A percentile compares a stretch with the other conserved stretches of the same genome.
Conservation (phyloP, 768 basidiomycete species). For the Tulasnella sp. region DNA sequence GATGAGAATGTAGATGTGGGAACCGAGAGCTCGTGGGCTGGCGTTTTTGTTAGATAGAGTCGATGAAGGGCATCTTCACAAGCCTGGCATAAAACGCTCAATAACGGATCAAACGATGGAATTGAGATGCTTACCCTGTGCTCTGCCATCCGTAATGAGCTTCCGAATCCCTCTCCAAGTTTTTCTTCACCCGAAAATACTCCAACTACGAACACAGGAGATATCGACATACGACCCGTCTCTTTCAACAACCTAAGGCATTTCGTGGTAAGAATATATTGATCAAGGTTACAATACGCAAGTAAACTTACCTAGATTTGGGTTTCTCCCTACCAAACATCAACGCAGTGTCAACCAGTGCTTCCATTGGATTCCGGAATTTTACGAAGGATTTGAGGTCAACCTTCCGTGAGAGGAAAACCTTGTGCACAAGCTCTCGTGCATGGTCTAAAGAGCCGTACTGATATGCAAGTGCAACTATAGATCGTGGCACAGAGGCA, state of each 20-base stretch:
- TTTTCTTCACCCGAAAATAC: constrained; percentile 73
- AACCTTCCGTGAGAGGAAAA: constrained; percentile 76
- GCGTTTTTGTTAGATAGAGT: constrained; percentile 68
- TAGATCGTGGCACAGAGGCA: constrained; percentile 70
- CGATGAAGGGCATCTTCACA: constrained; percentile 76
- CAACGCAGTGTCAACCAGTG: constrained; percentile 56
- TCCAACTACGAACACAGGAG: constrained; percentile 92
- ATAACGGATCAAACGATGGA: neutral
- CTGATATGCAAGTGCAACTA: constrained; percentile 82
- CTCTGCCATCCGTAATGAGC: constrained; percentile 88
- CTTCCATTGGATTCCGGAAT: constrained; percentile 69
- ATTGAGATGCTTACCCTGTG: constrained; percentile 71
- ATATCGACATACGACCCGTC: constrained; percentile 80
- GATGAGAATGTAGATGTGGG: constrained; percentile 62
- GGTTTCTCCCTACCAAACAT: constrained; percentile 55
- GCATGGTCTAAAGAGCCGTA: constrained; percentile 73
- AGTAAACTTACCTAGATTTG: constrained; percentile 46
- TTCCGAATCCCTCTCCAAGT: constrained; percentile 90
- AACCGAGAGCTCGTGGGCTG: constrained; percentile 50
- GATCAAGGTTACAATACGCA: neutral
- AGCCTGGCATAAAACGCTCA: constrained; percentile 35
- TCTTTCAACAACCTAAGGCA: constrained; percentile 66
- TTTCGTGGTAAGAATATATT: neutral
- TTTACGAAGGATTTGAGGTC: constrained; percentile 71
- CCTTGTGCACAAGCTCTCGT: constrained; percentile 76